These are phyloP conservation scores for Metschnikowia kunwiensis DNA, from an alignment of 805 yeast species.

Conservation along the genomic window DNA sequence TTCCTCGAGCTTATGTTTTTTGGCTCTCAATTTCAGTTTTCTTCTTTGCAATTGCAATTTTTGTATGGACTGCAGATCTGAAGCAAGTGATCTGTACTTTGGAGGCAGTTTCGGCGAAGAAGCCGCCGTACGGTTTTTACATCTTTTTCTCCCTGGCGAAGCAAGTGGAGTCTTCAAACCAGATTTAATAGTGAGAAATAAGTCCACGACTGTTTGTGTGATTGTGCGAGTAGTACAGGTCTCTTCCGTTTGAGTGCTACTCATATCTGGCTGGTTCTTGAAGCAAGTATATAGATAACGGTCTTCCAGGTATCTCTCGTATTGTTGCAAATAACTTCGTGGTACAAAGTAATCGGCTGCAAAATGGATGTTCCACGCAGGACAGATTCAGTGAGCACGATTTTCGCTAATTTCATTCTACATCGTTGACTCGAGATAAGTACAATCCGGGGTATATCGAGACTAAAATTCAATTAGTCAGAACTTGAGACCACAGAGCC, in stretches of 20 bases:
- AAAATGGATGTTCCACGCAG: too few species aligned
- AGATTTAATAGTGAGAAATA: slow-evolving; percentile 4
- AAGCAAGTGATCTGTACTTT: slow-evolving; percentile 2
- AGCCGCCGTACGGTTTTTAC: background rate
- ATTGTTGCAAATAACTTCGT: too few species aligned
- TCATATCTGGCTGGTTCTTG: too few species aligned
- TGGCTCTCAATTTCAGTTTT: background rate
- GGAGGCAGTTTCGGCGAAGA: background rate
- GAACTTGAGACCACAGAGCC: background rate
- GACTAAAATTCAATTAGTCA: background rate
- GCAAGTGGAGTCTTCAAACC: slow-evolving; percentile 6
- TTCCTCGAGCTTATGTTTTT: background rate
- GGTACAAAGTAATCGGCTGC: too few species aligned
- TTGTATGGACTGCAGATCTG: background rate
- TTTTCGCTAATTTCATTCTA: too few species aligned
- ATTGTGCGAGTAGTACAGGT: slow-evolving; percentile 4
- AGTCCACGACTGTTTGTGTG: slow-evolving; percentile 3
- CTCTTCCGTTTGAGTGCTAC: slow-evolving; percentile 2
- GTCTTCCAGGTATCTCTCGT: too few species aligned
- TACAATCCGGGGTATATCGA: too few species aligned
- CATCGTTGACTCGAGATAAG: too few species aligned
- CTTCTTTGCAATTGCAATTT: slow-evolving; percentile 2
- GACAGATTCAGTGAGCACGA: too few species aligned
- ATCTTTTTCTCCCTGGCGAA: slow-evolving; percentile 1
- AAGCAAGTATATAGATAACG: too few species aligned